Base-by-base conservation (phyloP, 257 asterid genomes). In the Solanum rostratum region DNA sequence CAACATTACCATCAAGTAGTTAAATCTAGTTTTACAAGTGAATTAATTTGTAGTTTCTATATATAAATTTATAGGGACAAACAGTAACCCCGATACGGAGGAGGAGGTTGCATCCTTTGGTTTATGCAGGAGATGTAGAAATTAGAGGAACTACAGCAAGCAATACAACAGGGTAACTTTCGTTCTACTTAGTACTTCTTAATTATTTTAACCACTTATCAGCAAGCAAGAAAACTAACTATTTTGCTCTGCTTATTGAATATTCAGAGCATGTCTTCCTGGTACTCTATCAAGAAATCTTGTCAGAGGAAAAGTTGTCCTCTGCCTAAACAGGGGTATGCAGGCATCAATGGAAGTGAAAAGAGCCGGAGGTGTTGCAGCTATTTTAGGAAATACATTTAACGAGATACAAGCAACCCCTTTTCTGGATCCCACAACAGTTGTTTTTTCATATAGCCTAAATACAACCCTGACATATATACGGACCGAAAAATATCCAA, bases 351-450 rank as follows among this genome's bases (percentile, higher is more conserved):
- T 84, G 22, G 95, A 90, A 46, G 95, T 92, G 57, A 68, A 59
- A 85, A 79, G 90, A 74, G 92, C 92, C n/a, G 92, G 93, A 13
- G 93, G 95, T 18, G 71, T 54, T 46, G 95, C 92, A 13, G 73
- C 88, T 2, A 88, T 90, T 30, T 85, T 92, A 13, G 93, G 90
- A 10, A 81, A 84, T 43, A 0, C 5, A 0, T 13, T 0, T 20
- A 18, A 43, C 5, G 89, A 88, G 83, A 86, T 89, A 7, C 0
- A 1, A 6, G 88, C 39, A 43, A 14, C 29, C 19, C 81, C 92
- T 29, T 88, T 84, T 84, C 20, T 87, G 70, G 70, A 88, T 15
- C 89, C 93, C 0, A 79, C 80, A 22, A 85, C 86, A 2, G 87
- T 85, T 12, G 69, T 88, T 10, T 50, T 55, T 24, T 37, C 71